phyloP scores from a whole-genome alignment of 2,329 filamentous ascomycete genomes.

The Orbilia brochopaga region DNA sequence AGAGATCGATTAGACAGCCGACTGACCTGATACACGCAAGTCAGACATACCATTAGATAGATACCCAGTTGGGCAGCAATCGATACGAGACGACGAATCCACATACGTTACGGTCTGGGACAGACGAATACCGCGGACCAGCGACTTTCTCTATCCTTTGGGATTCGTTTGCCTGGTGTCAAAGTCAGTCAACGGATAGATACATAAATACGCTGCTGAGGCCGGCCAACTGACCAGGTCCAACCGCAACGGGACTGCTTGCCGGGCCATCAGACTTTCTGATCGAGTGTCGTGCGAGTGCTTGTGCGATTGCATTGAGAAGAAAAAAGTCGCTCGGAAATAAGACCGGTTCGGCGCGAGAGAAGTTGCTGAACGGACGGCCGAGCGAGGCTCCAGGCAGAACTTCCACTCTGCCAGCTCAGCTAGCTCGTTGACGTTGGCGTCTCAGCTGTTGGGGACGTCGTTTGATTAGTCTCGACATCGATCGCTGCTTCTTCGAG shows the following conservation, averaged over 20 bases:
- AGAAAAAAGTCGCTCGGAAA: slow-evolving; percentile 32
- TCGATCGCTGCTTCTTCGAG: slow-evolving; percentile 33
- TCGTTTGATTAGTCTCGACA: slow-evolving; percentile 18
- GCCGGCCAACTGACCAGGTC: too few species aligned
- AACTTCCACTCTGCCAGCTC: neutral
- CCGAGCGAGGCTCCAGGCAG: neutral
- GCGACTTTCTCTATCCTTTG: too few species aligned
- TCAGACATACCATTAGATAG: neutral
- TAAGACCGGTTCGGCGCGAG: slow-evolving; percentile 24
- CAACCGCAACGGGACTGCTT: too few species aligned
- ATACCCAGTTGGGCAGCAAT: slow-evolving; percentile 2
- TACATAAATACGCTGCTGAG: too few species aligned
- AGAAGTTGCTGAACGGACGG: slow-evolving; percentile 1
- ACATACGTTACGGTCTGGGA: too few species aligned
- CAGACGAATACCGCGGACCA: too few species aligned
- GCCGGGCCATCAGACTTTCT: too few species aligned
- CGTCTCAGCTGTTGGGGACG: neutral
- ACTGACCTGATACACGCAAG: neutral
- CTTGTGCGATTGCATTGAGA: neutral
- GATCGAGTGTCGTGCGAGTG: neutral
- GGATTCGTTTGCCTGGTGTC: too few species aligned
- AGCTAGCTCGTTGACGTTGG: neutral
- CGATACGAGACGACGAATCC: neutral
- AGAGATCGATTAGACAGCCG: neutral
- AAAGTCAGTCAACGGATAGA: too few species aligned